Percentiles rank a stretch among this genome's conserved stretches.
Evolutionary conservation across 2,329 filamentous ascomycete species (phyloP).

Genomic region (Trichoderma aggressivum): DNA sequence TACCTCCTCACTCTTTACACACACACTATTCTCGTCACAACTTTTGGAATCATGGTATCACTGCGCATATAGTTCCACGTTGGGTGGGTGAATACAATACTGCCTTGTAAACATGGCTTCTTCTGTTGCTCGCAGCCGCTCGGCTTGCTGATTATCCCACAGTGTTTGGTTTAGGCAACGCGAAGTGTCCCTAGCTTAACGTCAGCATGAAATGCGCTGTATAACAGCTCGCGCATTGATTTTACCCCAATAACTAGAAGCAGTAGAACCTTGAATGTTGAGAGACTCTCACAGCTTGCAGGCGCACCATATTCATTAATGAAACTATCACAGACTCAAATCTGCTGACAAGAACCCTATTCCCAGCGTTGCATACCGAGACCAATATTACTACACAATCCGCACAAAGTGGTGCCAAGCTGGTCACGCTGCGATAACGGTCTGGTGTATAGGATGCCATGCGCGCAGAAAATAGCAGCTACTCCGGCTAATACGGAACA

Average conservation of each 20-base stretch:
- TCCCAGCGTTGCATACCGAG: not conserved
- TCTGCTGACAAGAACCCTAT: not conserved
- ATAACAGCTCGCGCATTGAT: not conserved
- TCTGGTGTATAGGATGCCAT: not conserved
- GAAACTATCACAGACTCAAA: not conserved
- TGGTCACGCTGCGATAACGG: not conserved
- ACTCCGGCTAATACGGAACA: not conserved
- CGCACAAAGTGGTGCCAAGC: not conserved
- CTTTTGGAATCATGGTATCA: not conserved
- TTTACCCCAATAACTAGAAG: not conserved
- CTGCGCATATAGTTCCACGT: not conserved
- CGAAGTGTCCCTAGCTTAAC: not conserved
- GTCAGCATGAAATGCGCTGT: not conserved
- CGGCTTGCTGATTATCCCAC: not conserved
- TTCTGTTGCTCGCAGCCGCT: not conserved
- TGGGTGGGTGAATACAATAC: not conserved
- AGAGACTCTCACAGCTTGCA: not conserved
- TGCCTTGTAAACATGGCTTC: not conserved
- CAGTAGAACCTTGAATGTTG: not conserved
- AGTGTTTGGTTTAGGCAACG: not conserved
- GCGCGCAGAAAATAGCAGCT: not conserved
- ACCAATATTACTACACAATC: not conserved
- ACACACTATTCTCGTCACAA: not conserved
- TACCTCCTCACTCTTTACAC: not conserved
- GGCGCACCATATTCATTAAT: not conserved